Evolutionary conservation across 192 early-diverging fungal species (phyloP).

Genomic region (Entophlyctis luteolus): DNA sequence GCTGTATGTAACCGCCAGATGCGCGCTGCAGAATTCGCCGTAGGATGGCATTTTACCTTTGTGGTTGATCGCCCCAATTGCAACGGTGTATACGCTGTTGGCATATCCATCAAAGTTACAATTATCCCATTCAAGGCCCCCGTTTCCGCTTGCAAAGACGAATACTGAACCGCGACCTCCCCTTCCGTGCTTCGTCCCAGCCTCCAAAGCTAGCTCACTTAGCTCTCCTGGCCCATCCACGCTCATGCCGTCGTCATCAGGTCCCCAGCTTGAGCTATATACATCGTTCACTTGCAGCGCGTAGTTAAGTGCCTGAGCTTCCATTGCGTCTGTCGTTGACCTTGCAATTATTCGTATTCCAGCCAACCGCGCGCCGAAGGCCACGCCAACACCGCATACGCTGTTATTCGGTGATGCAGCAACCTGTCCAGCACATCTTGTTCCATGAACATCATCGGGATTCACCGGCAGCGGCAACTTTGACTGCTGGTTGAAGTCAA

Average conservation of each 20-base stretch:
- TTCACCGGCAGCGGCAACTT: conserved; percentile 66
- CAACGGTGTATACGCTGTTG: conserved; percentile 87
- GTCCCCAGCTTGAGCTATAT: conserved; percentile 96
- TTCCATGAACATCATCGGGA: conserved; percentile 83
- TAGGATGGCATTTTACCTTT: conserved; percentile 72
- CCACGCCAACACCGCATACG: conserved; percentile 90
- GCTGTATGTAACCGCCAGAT: conserved; percentile 82
- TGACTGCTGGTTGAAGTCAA: conserved; percentile 57
- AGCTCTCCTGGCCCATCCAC: conserved; percentile 77
- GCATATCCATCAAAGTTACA: conserved; percentile 98
- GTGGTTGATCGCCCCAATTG: conserved; percentile 83
- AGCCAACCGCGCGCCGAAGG: conserved; percentile 75
- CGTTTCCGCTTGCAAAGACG: conserved; percentile 94
- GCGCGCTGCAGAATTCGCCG: conserved; percentile 82
- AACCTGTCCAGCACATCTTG: conserved; percentile 93
- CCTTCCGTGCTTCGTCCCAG: conserved; percentile 80
- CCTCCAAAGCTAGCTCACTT: conserved; percentile 73
- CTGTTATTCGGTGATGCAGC: conserved; percentile 79
- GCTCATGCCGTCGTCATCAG: conserved; percentile 78
- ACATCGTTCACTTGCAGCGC: conserved; percentile 81
- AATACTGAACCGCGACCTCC: conserved; percentile 79
- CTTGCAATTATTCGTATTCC: conserved; percentile 43
- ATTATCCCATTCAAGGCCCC: conserved; percentile 77
- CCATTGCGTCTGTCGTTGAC: conserved; percentile 82
- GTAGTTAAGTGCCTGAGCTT: conserved; percentile 86